Evolutionary conservation across 139 green algal genomes (phyloP).

Genomic region (Chlamydomonas eustigma): DNA sequence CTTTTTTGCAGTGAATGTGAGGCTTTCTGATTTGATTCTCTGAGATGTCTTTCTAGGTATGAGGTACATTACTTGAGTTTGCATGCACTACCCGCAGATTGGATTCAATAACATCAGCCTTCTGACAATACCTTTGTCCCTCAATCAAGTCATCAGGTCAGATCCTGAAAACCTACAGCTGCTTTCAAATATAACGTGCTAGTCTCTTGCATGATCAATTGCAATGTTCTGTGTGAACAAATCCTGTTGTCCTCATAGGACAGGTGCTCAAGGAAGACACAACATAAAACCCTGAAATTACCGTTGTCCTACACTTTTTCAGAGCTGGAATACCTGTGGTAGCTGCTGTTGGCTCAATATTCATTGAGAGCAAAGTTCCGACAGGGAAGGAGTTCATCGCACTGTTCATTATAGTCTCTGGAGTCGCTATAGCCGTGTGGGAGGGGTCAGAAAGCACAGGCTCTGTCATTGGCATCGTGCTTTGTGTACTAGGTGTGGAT

Average conservation of each 20-base stretch:
- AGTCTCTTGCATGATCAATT: no score
- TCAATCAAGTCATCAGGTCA: conserved; percentile 52
- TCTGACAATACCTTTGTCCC: conserved; percentile 30
- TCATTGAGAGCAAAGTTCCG: conserved; percentile 31
- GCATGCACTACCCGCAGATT: no score
- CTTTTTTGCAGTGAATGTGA: conserved; percentile 29
- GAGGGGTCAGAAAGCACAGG: conserved; percentile 19
- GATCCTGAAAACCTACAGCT: no score
- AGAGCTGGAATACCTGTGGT: conserved; percentile 35
- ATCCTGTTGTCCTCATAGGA: no score
- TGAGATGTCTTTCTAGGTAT: no score
- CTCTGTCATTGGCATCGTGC: conserved; percentile 18
- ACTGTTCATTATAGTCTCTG: conserved; percentile 35
- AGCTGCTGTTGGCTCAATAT: conserved; percentile 24
- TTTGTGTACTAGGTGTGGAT: conserved; percentile 22
- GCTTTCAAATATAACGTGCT: no score
- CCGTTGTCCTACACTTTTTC: background rate
- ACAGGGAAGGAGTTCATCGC: conserved; percentile 25
- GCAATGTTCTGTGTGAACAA: no score
- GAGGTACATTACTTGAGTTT: no score
- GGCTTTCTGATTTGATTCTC: no score
- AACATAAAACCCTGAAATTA: background rate
- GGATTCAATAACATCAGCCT: conserved; percentile 48
- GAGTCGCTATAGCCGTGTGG: conserved; percentile 33
- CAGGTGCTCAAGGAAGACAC: background rate